Base-by-base conservation (phyloP, 257 asterid species). In the Solanum pinnatisectum region DNA sequence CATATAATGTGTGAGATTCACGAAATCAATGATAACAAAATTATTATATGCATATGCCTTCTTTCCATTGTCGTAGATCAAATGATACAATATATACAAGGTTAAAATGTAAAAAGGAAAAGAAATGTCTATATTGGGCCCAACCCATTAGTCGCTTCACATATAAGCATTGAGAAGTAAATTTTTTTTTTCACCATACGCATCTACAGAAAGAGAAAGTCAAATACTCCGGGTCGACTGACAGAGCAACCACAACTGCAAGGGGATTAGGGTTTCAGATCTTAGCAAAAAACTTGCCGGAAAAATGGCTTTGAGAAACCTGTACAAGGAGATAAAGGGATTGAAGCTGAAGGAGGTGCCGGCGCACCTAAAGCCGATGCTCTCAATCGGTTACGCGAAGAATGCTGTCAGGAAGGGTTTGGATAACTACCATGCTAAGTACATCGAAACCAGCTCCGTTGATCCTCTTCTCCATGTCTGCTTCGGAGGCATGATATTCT, bases 341-440 rank as follows among this genome's bases (percentile, higher is more conserved):
- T 14, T 94, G 98, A 96, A 93, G 93, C 92, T 96, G 92, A 94
- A 88, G 92, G 99, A 96, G 67, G 87, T 96, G 30, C 99, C 98
- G 52, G 94, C 87, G 30, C 92, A 94, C 86, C 88, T 96, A 25
- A 96, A 96, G 91, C 99, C 99, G 39, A 90, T 91, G 89, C 81
- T 96, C 59, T 35, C 96, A 71, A 3, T 94, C 73, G 73, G 36
- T 12, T 91, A 90, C 91, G 85, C 90, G 32, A 95, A 91, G 94
- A 90, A 86, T 76, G 72, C 91, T 77, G 9, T 87, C 86, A 90
- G 90, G 89, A 93, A 94, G 76, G 93, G 94, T 4, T 88, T 92
- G 85, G 98, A 93, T 89, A 91, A 88, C 71, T 96, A 96, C 91
- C 94, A 92, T 89, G 96, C 93, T 42, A 96, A 93, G 87, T 96